Evolutionary conservation across 164 flowering plant genomes (phyloP).

Genomic region (Magnolia changhungtana): DNA sequence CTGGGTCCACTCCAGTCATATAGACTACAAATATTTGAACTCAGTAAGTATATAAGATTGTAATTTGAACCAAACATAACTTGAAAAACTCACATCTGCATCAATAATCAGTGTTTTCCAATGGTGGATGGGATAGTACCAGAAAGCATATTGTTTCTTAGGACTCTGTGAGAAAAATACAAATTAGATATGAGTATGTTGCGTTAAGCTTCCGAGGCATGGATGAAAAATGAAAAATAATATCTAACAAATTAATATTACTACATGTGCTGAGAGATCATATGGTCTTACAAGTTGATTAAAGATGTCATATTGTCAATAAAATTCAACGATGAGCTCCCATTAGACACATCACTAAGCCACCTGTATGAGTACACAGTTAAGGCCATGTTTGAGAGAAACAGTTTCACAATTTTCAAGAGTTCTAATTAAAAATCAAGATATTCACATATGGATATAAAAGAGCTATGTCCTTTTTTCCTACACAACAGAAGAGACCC

Average conservation of each 20-base stretch:
- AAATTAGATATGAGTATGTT: not conserved
- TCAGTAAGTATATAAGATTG: no score
- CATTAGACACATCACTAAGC: conserved; percentile 54
- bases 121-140: conserved; percentile 34
- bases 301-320: conserved; percentile 32
- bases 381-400: not conserved
- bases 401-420: not conserved
- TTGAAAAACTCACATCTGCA: conserved; percentile 28
- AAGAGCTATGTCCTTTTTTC: no score
- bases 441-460: no score
- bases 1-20: no score
- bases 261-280: not conserved
- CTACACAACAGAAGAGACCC: no score
- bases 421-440: not conserved
- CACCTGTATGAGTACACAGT: conserved; percentile 38
- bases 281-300: conserved; percentile 26
- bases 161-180: conserved; percentile 9
- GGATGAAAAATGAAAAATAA: not conserved
- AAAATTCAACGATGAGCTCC: conserved; percentile 55
- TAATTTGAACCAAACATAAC: no score
- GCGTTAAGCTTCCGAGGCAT: not conserved
- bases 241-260: no score
- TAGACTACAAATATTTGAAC: no score
- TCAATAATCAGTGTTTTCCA: conserved; percentile 20
- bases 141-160: conserved; percentile 32